These are phyloP conservation scores for Hypoxylon sp. DNA, from an alignment of 2,329 filamentous ascomycete genomes.

Conservation along the genomic window DNA sequence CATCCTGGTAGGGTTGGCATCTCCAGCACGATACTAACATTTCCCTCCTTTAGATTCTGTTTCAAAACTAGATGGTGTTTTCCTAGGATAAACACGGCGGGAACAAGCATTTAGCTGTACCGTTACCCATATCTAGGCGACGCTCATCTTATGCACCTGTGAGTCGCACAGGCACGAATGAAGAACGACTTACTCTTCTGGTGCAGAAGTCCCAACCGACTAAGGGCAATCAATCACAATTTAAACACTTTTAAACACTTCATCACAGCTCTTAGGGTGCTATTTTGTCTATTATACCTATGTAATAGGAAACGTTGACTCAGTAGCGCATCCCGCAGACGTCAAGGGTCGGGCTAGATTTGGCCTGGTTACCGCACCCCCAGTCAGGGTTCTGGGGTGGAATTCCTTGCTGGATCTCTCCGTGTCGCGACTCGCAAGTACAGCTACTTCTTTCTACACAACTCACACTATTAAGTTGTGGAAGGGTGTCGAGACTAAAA, in stretches of 20 bases:
- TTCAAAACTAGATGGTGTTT: constrained; percentile 8
- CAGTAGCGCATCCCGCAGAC: constrained; percentile 45
- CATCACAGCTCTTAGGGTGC: constrained; percentile 29
- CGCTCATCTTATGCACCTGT: constrained; percentile 23
- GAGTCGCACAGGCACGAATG: constrained; percentile 38
- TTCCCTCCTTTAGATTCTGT: constrained; percentile 20
- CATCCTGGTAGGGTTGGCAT: constrained; percentile 33
- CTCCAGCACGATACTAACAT: constrained; percentile 23
- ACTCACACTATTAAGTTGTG: constrained; percentile 23
- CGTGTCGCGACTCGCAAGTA: constrained; percentile 41
- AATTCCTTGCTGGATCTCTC: constrained; percentile 40
- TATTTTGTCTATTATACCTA: constrained; percentile 38
- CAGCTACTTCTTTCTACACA: constrained; percentile 33
- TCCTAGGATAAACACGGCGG: constrained; percentile 14
- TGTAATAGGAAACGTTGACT: constrained; percentile 36
- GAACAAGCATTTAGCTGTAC: constrained; percentile 7
- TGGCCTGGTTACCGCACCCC: constrained; percentile 39
- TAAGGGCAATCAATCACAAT: constrained; percentile 40
- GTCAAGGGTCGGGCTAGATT: constrained; percentile 37
- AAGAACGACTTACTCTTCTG: constrained; percentile 26
- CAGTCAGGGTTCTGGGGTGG: constrained; percentile 33
- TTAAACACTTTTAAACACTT: constrained; percentile 30
- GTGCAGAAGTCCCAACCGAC: constrained; percentile 31
- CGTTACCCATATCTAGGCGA: constrained; percentile 14
- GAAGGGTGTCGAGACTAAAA: constrained; percentile 35